Evolutionary conservation across 2,329 filamentous ascomycete genomes (phyloP), one percentile per base, ranked within the genome.

Genomic region (Plectosphaerella cucumerina): DNA sequence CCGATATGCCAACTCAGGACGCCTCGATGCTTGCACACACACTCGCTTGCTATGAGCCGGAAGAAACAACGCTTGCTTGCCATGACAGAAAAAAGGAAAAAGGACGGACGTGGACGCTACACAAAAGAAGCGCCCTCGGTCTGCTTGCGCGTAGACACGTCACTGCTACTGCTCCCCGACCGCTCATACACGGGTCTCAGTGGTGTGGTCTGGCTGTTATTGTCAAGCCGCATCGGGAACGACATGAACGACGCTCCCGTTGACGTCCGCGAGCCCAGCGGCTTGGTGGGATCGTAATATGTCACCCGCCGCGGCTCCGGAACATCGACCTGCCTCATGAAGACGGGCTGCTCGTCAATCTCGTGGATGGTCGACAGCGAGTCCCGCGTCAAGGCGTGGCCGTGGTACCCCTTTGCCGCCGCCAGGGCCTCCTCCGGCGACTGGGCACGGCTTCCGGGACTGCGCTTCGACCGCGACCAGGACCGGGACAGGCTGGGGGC

Each of bases 261-360:
- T 6, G 33, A 21, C 6, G 65, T 56, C 4, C 53, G 51, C 5
- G 65, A 63, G 12, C 26, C 12, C 10, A 66, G 52, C 1, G 65
- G 64, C 46, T 66, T 66, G 54, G 66, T 65, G 15, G 65, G 50
- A 26, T 64, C 44, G 26, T 46, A 15, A 3, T 35, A 42, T 3
- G 39, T 31, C 23, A 22, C 42, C 34, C 51, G 39, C 42, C 57
- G 52, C 10, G 58, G 54, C 47, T 58, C 50, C 37, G 51, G 49
- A 6, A 54, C 44, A 26, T 49, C 18, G 34, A 33, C 26, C 21
- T 33, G 44, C 2, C 15, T 31, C 41, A 18, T 11, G 20, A 17
- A 11, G 47, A 44, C 33, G 20, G 31, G 23, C n/a, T 39, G 18
- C 45, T 47, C 45, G 9, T 49, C 50, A 12, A 47, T 17, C 14